Evolutionary conservation across 345 rosid genomes (phyloP).

Genomic region (Linum lewisii): DNA sequence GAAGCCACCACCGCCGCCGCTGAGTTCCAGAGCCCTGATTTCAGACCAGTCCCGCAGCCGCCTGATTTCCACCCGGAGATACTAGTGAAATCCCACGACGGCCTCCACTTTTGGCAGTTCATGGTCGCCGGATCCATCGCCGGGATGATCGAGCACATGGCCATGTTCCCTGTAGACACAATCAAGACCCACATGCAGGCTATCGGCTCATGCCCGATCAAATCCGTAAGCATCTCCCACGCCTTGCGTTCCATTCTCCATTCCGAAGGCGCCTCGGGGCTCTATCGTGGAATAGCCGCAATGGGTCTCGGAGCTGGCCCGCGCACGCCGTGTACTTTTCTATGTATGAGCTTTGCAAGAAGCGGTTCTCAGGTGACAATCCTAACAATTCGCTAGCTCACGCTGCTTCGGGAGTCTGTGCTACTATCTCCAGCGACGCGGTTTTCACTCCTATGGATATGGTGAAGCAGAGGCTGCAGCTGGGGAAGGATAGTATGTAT

Average conservation of each 20-base stretch:
- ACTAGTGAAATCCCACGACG: slow-evolving; percentile 32
- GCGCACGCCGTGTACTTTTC: slow-evolving; percentile 98
- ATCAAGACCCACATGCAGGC: slow-evolving; percentile 98
- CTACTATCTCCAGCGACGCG: slow-evolving; percentile 88
- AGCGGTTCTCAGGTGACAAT: slow-evolving; percentile 49
- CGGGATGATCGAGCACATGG: slow-evolving; percentile 91
- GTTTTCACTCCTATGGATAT: slow-evolving; percentile 95
- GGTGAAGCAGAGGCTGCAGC: slow-evolving; percentile 94
- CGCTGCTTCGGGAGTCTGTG: slow-evolving; percentile 79
- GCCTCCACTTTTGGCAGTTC: slow-evolving; percentile 82
- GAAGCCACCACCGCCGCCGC: slow-evolving; percentile 52
- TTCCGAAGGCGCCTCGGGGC: slow-evolving; percentile 56
- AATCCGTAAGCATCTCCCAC: slow-evolving; percentile 60
- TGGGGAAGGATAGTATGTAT: slow-evolving; percentile 47
- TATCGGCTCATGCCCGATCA: slow-evolving; percentile 80
- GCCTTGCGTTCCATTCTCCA: slow-evolving; percentile 68
- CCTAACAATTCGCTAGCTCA: slow-evolving; percentile 73
- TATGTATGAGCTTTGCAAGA: slow-evolving; percentile 70
- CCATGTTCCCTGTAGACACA: slow-evolving; percentile 97
- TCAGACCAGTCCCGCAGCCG: slow-evolving; percentile 54
- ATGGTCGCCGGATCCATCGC: slow-evolving; percentile 96
- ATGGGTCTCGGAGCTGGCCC: slow-evolving; percentile 99
- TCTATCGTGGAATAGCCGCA: slow-evolving; percentile 91
- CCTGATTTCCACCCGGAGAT: slow-evolving; percentile 57
- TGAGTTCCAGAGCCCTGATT: slow-evolving; percentile 54